phyloP scores from a whole-genome alignment of 2,329 filamentous ascomycete species.

The Tolypocladium cylindrosporum region DNA sequence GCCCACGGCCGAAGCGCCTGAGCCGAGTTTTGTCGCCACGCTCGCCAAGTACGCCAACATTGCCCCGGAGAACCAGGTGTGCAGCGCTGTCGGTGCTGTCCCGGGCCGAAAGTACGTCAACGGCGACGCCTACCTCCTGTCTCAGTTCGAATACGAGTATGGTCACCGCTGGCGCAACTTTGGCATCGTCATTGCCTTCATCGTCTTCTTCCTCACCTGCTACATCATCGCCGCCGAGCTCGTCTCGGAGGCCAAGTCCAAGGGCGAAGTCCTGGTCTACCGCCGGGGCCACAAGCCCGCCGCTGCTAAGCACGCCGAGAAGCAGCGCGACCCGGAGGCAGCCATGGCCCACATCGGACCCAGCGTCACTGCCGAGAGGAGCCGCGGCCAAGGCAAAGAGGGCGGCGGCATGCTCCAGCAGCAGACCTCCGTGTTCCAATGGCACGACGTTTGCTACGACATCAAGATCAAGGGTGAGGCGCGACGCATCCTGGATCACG shows the following conservation, averaged over 20 bases:
- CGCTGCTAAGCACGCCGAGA: conserved; percentile 46
- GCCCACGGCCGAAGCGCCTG: conserved; percentile 19
- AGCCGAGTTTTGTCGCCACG: neutral
- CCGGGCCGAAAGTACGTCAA: conserved; percentile 40
- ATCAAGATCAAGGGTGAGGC: conserved; percentile 69
- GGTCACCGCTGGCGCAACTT: conserved; percentile 60
- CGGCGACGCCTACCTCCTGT: conserved; percentile 47
- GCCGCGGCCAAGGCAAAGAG: conserved; percentile 25
- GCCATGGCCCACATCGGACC: conserved; percentile 39
- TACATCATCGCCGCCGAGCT: conserved; percentile 59
- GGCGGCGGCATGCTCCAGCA: conserved; percentile 28
- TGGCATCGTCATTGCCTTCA: conserved; percentile 58
- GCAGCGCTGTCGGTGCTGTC: conserved; percentile 47
- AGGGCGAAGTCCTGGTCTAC: conserved; percentile 69
- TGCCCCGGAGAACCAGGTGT: conserved; percentile 36
- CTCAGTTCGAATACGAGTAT: conserved; percentile 46
- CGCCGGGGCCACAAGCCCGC: conserved; percentile 55
- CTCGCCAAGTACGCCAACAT: conserved; percentile 14
- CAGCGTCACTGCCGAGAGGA: conserved; percentile 33
- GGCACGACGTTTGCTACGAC: conserved; percentile 71
- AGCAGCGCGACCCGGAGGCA: conserved; percentile 50
- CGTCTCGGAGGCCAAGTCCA: conserved; percentile 58
- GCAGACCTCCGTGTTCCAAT: conserved; percentile 74
- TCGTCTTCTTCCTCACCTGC: conserved; percentile 46
- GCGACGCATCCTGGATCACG: conserved; percentile 70